Evolutionary conservation across 2,329 filamentous ascomycete genomes (phyloP).

Genomic region (Phyllosticta ampelicida): DNA sequence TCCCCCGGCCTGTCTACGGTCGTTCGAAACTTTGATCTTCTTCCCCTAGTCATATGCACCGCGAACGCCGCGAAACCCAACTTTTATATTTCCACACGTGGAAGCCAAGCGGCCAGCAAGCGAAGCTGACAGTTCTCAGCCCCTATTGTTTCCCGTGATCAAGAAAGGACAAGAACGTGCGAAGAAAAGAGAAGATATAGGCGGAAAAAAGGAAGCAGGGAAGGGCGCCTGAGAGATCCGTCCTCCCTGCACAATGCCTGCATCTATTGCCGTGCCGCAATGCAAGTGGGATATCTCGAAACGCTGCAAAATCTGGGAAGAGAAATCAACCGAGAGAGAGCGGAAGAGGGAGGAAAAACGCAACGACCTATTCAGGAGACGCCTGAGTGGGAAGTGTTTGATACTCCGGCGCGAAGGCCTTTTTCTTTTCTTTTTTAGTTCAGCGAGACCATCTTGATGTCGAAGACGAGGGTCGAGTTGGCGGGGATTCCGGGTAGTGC

Average conservation of each 20-base stretch:
- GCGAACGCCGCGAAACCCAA: not conserved
- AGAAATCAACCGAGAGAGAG: slow-evolving; percentile 14
- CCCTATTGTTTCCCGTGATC: not conserved
- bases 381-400: slow-evolving; percentile 4
- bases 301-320: slow-evolving; percentile 22
- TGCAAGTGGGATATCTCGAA: slow-evolving; percentile 34
- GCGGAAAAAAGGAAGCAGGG: slow-evolving; percentile 2
- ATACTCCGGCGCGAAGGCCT: too few relatives aligned
- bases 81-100: not conserved
- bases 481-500: slow-evolving; percentile 72
- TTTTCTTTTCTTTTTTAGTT: slow-evolving; percentile 25
- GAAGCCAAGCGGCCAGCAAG: too few relatives aligned
- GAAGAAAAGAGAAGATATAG: not conserved
- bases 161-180: not conserved
- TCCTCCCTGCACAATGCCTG: slow-evolving; percentile 25
- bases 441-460: slow-evolving; percentile 47
- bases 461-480: slow-evolving; percentile 88
- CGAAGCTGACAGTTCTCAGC: too few relatives aligned
- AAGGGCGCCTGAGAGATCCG: slow-evolving; percentile 25
- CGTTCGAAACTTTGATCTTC: too few relatives aligned
- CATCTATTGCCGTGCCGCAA: slow-evolving; percentile 11
- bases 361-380: slow-evolving; percentile 15
- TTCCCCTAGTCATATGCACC: too few relatives aligned
- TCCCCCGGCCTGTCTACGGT: not conserved
- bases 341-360: too few relatives aligned